phyloP scores from a whole-genome alignment of 768 basidiomycete genomes.

The Tylopilus subfusipes region DNA sequence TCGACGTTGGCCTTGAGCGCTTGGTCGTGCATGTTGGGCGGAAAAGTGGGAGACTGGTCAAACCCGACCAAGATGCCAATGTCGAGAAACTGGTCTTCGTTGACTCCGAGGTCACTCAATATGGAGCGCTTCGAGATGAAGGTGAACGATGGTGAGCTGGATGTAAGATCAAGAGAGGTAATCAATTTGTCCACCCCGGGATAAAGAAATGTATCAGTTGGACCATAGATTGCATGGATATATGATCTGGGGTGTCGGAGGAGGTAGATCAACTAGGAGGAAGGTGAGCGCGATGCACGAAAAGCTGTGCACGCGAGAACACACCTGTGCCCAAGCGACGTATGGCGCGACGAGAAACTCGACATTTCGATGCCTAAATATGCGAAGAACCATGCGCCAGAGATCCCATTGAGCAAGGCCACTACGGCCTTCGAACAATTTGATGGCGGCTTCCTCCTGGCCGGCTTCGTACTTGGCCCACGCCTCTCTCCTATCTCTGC shows the following conservation, averaged over 20 bases:
- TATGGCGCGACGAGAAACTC: conserved; percentile 97
- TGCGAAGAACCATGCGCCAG: conserved; percentile 88
- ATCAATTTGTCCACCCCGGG: conserved; percentile 88
- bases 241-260: conserved; percentile 91
- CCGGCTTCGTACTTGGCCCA: conserved; percentile 94
- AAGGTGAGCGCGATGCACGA: conserved; percentile 4
- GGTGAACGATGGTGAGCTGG: conserved; percentile 68
- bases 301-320: conserved; percentile 28
- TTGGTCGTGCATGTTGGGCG: conserved; percentile 76
- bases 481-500: conserved; percentile 74
- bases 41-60: conserved; percentile 76
- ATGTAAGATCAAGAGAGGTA: conserved; percentile 76
- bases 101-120: conserved; percentile 60
- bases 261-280: conserved; percentile 84
- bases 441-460: conserved; percentile 84
- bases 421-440: conserved; percentile 74
- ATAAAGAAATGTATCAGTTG: conserved; percentile 87
- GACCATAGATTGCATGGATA: conserved; percentile 90
- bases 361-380: conserved; percentile 91
- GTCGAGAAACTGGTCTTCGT: conserved; percentile 92
- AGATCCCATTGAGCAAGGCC: conserved; percentile 82
- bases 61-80: conserved; percentile 89
- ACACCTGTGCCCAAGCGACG: conserved; percentile 91
- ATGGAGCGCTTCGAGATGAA: conserved; percentile 79
- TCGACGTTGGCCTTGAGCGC: conserved; percentile 84